A percentile compares a stretch with the other conserved stretches of the same genome.
These are phyloP conservation scores for Hericium coralloides DNA, from an alignment of 768 basidiomycete species.

Conservation along the genomic window DNA sequence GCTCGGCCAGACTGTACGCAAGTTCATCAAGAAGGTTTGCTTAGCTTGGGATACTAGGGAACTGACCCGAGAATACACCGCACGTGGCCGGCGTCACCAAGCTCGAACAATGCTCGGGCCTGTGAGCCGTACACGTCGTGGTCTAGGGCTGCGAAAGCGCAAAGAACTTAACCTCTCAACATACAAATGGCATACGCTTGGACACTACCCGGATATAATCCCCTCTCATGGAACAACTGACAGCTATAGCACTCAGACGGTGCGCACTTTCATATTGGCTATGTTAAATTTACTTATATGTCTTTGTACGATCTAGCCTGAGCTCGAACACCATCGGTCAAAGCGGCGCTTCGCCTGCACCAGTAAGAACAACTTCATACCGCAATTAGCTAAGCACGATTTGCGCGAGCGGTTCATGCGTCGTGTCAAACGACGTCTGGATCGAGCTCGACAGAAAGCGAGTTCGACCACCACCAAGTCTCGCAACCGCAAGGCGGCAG, in stretches of 20 bases:
- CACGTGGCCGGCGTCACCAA: slow-evolving; percentile 13
- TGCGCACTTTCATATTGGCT: slow-evolving; percentile 12
- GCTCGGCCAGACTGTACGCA: too few relatives aligned
- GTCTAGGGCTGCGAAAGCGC: too few relatives aligned
- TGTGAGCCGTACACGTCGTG: background rate
- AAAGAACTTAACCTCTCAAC: too few relatives aligned
- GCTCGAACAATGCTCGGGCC: background rate
- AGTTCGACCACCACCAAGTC: too few relatives aligned
- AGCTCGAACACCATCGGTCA: slow-evolving; percentile 23
- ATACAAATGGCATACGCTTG: too few relatives aligned
- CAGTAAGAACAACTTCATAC: slow-evolving; percentile 13
- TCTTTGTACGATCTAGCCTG: slow-evolving; percentile 26
- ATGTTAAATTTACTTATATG: background rate
- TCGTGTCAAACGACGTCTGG: background rate
- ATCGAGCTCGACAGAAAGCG: too few relatives aligned
- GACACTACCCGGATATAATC: slow-evolving; percentile 16
- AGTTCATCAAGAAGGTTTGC: too few relatives aligned
- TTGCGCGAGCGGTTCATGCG: slow-evolving; percentile 3
- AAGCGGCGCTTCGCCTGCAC: too few relatives aligned
- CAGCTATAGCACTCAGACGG: slow-evolving; percentile 25
- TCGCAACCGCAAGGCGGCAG: background rate
- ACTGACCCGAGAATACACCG: slow-evolving; percentile 18
- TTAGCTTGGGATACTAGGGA: too few relatives aligned
- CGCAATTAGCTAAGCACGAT: slow-evolving; percentile 19
- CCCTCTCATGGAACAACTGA: slow-evolving; percentile 25